phyloP scores from a whole-genome alignment of 345 rosid species.

The Raphanus raphanistrum region DNA sequence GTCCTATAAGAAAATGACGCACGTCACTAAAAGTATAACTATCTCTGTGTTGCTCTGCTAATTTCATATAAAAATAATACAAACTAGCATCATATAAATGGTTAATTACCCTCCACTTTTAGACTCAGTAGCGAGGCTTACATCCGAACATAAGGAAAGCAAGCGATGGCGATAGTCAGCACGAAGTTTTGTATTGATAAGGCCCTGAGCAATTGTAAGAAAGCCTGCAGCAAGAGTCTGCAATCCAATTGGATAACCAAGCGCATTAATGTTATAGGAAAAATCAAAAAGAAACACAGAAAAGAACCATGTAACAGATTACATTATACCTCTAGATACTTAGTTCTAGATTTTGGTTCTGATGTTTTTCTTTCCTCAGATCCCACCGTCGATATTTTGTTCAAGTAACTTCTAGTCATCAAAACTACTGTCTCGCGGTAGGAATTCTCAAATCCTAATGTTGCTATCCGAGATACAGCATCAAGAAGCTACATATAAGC shows the following conservation, averaged over 20 bases:
- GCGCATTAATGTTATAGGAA: slow-evolving; percentile 44
- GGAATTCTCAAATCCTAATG: slow-evolving; percentile 97
- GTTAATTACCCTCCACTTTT: slow-evolving; percentile 78
- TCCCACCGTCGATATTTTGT: slow-evolving; percentile 63
- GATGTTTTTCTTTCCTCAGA: slow-evolving; percentile 82
- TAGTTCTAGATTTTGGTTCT: slow-evolving; percentile 77
- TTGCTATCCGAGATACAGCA: slow-evolving; percentile 94
- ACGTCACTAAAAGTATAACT: not conserved
- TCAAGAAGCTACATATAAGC: slow-evolving; percentile 79
- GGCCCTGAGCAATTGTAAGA: slow-evolving; percentile 81
- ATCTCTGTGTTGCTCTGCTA: not conserved
- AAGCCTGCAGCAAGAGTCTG: slow-evolving; percentile 99
- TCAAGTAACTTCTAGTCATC: slow-evolving; percentile 90
- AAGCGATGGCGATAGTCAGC: slow-evolving; percentile 88
- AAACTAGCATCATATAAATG: slow-evolving; percentile 16
- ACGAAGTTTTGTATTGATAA: slow-evolving; percentile 63
- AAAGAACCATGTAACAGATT: not conserved
- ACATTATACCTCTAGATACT: slow-evolving; percentile 80
- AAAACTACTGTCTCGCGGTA: slow-evolving; percentile 95
- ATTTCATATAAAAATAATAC: not conserved
- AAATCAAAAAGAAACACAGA: slow-evolving; percentile 15
- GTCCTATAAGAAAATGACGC: slow-evolving; percentile 56
- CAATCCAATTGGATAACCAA: slow-evolving; percentile 54
- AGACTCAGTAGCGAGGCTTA: slow-evolving; percentile 93
- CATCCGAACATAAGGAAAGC: slow-evolving; percentile 96